Base-by-base conservation (phyloP, 208 protist species). In the Trypanosomatidae sp. region DNA sequence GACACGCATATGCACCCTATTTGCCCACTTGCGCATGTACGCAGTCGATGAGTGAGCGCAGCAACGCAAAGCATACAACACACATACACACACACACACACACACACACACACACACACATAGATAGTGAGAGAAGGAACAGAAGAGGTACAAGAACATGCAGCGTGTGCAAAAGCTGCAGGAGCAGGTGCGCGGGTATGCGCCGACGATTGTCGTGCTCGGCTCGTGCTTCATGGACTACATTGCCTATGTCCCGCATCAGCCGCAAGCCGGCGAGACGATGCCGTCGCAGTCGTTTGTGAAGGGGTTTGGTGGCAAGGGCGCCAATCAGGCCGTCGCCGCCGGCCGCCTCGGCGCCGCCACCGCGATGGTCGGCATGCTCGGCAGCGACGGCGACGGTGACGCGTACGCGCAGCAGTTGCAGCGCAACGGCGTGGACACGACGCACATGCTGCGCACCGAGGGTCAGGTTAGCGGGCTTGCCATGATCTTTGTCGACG, bases 271-370 rank as follows among this genome's bases (percentile, higher is more conserved):
- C 20, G 88, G 92, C n/a, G 88, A 97, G 66, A 96, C 92, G n/a
- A 72, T 96, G 54, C 75, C 85, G 53, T 92, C 74, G 2, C 24
- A 68, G 44, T 71, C 48, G 16, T 96, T 93, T 52, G 40, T 68
- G 25, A 86, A 90, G 59, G 81, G 83, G 4, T 97, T 95, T 60
- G 92, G 92, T 28, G 92, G 92, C 3, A 97, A 97, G 55, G 92
- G 92, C n/a, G 85, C 83, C 6, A 97, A 97, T 60, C 88, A 96
- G 61, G 75, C 89, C 6, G 79, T 93, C 10, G 69, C 71, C 13
- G 81, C 72, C 4, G 84, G 80, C 6, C 63, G 84, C 28, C 72
- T 95, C n/a, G 81, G 87, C 0, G 80, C 74, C 7, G 67, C 71
- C 33, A 75, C 84, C 10, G 66, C 71, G 4, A 92, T 95, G 78